A percentile compares a stretch with the other conserved stretches of the same genome.
These are phyloP conservation scores for Rhodotorula babjevae DNA, from an alignment of 768 basidiomycete species.

Conservation along the genomic window DNA sequence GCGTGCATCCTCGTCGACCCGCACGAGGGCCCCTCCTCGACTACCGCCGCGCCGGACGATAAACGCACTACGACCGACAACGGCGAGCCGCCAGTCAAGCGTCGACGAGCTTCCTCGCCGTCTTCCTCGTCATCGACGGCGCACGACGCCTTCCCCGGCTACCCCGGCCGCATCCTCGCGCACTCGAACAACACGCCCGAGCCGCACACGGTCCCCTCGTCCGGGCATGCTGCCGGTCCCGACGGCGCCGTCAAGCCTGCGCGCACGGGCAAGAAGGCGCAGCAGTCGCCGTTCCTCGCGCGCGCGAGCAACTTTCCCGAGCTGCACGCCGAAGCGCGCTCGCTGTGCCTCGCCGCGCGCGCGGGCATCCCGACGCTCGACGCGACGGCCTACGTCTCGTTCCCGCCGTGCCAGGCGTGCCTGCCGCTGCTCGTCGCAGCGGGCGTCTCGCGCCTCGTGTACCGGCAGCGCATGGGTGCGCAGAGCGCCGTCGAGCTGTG, in stretches of 20 bases:
- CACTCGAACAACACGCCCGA: slow-evolving; percentile 34
- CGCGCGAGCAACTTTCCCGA: slow-evolving; percentile 18
- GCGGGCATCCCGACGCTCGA: slow-evolving; percentile 3
- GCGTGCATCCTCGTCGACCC: slow-evolving; percentile 34
- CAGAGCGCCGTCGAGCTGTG: slow-evolving; percentile 13
- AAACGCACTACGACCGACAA: too few species aligned
- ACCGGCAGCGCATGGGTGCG: slow-evolving; percentile 8
- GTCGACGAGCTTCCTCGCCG: not conserved
- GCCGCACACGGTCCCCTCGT: slow-evolving; percentile 1
- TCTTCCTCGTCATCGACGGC: not conserved
- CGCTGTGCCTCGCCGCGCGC: slow-evolving; percentile 27
- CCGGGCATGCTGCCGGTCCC: not conserved
- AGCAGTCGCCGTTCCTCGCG: slow-evolving; percentile 13
- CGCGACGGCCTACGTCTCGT: slow-evolving; percentile 32
- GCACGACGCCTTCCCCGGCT: not conserved
- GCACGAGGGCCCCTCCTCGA: too few species aligned
- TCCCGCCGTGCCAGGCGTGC: slow-evolving; percentile 29
- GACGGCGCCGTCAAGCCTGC: not conserved
- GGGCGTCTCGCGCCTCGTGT: slow-evolving; percentile 20
- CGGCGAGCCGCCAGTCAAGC: not conserved
- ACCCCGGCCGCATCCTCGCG: slow-evolving; percentile 25
- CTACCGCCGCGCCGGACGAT: too few species aligned
- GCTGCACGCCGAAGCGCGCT: slow-evolving; percentile 34
- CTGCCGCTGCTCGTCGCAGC: slow-evolving; percentile 26
- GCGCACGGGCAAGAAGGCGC: not conserved